These are phyloP conservation scores for Beta corolliflora DNA, from an alignment of 179 eudicot genomes.

Conservation along the genomic window DNA sequence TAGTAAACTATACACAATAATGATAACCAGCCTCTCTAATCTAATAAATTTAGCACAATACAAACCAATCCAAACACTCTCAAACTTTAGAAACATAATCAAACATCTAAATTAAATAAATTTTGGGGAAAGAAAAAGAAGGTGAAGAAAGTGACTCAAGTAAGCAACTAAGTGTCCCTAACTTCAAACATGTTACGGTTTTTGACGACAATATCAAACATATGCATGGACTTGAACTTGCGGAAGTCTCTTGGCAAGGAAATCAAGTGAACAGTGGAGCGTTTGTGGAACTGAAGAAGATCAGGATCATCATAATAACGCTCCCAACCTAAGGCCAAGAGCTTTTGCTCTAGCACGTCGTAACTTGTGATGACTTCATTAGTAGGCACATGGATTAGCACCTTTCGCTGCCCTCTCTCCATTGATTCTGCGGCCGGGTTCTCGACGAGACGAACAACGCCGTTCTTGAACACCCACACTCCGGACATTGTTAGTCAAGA, in stretches of 20 bases:
- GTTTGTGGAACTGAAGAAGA: constrained; percentile 42
- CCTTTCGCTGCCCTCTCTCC: constrained; percentile 30
- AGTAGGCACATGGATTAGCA: constrained; percentile 34
- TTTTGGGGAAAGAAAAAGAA: no score
- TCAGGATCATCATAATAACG: constrained; percentile 37
- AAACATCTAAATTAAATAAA: neutral
- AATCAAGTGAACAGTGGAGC: constrained; percentile 41
- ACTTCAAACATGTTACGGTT: constrained; percentile 49
- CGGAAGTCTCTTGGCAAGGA: constrained; percentile 46
- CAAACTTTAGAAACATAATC: neutral
- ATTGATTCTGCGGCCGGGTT: constrained; percentile 35
- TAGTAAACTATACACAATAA: no score
- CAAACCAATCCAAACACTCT: neutral
- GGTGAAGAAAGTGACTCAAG: neutral
- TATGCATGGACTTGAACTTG: constrained; percentile 46
- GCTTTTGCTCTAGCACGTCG: constrained; percentile 26
- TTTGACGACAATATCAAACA: constrained; percentile 54
- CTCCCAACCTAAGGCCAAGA: constrained; percentile 44
- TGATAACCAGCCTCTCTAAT: neutral
- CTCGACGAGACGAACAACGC: constrained; percentile 42
- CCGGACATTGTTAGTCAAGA: constrained; percentile 27
- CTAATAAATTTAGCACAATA: neutral
- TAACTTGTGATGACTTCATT: constrained; percentile 37
- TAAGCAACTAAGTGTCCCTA: constrained; percentile 28
- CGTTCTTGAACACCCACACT: constrained; percentile 49